Evolutionary conservation across 2,329 filamentous ascomycete genomes (phyloP).

Genomic region (Apiospora phragmitis): DNA sequence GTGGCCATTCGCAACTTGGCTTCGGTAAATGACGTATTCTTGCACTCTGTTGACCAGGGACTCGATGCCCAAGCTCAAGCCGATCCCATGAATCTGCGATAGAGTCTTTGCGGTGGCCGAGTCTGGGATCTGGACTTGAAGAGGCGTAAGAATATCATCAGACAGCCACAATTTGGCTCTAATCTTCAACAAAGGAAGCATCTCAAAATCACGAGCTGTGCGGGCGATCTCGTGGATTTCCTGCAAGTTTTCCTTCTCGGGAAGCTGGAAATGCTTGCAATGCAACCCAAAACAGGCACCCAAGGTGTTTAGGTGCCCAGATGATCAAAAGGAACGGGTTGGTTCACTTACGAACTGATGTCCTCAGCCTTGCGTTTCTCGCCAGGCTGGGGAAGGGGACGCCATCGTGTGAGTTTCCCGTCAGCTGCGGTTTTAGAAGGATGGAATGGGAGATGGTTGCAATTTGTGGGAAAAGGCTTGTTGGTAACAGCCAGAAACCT

Average conservation of each 20-base stretch:
- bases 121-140: too few relatives aligned
- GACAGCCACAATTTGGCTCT: not conserved
- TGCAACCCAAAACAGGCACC: not conserved
- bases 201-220: rapidly evolving
- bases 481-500: too few relatives aligned
- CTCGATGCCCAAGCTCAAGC: not conserved
- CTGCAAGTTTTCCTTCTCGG: not conserved
- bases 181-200: not conserved
- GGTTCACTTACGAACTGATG: not conserved
- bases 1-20: not conserved
- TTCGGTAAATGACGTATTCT: not conserved
- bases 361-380: not conserved
- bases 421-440: not conserved
- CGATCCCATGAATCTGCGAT: not conserved
- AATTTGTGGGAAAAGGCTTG: not conserved
- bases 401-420: not conserved
- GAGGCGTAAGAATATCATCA: too few relatives aligned
- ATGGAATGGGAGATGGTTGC: not conserved
- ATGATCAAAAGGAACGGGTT: not conserved
- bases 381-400: not conserved
- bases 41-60: not conserved
- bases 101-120: not conserved
- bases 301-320: too few relatives aligned
- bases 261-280: not conserved
- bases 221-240: not conserved